Evolutionary conservation across 805 yeast genomes (phyloP).

Genomic region (Yamadazyma endophytica): DNA sequence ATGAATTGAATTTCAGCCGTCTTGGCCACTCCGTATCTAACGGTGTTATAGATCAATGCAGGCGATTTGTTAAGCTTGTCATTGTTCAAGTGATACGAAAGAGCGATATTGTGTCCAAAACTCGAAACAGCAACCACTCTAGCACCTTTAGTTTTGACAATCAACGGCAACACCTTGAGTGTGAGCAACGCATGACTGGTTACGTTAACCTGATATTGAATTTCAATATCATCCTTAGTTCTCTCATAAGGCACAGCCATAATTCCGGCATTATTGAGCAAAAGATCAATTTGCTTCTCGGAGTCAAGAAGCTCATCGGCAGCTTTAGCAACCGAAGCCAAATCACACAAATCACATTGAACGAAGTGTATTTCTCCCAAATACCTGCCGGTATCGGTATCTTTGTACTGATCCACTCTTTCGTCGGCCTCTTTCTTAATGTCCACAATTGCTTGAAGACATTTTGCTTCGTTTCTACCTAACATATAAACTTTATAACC

Average conservation of each 20-base stretch:
- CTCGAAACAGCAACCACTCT: slow-evolving; percentile 30
- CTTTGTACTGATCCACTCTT: slow-evolving; percentile 12
- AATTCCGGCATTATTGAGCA: slow-evolving; percentile 39
- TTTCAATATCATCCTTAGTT: slow-evolving; percentile 34
- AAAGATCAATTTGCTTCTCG: slow-evolving; percentile 27
- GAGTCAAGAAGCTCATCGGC: slow-evolving; percentile 18
- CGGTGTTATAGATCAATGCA: slow-evolving; percentile 20
- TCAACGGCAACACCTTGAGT: slow-evolving; percentile 21
- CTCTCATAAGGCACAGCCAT: slow-evolving; percentile 35
- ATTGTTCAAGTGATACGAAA: slow-evolving; percentile 20
- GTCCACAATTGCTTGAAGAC: slow-evolving; percentile 27
- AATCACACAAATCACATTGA: slow-evolving; percentile 51
- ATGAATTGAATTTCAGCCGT: slow-evolving; percentile 27
- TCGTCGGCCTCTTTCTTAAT: slow-evolving; percentile 28
- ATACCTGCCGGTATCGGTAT: slow-evolving; percentile 14
- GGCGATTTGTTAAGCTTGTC: slow-evolving; percentile 23
- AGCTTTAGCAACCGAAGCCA: slow-evolving; percentile 21
- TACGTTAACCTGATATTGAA: slow-evolving; percentile 39
- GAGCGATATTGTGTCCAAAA: slow-evolving; percentile 25
- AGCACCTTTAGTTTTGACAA: slow-evolving; percentile 20
- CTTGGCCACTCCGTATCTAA: slow-evolving; percentile 35
- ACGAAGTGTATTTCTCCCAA: slow-evolving; percentile 52
- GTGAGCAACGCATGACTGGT: slow-evolving; percentile 33
- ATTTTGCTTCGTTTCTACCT: slow-evolving; percentile 31
- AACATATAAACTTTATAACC: slow-evolving; percentile 35